Evolutionary conservation across 257 asterid genomes (phyloP).

Genomic region (Salvia splendens): DNA sequence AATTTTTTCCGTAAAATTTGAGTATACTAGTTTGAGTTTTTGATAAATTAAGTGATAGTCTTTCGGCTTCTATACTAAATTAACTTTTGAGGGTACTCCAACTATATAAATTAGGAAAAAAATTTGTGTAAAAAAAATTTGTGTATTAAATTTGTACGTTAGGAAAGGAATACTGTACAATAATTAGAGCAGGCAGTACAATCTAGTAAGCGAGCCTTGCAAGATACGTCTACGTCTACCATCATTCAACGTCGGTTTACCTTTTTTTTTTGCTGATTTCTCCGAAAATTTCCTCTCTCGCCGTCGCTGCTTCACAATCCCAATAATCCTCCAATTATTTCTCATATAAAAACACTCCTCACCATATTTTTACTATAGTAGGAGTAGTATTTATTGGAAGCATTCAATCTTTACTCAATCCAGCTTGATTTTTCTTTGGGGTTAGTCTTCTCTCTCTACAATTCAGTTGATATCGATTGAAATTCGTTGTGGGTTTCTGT

Average conservation of each 20-base stretch:
- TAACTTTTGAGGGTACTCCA: no score
- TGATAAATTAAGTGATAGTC: no score
- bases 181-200: background rate
- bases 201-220: background rate
- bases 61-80: no score
- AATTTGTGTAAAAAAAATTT: no score
- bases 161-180: background rate
- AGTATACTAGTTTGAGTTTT: no score
- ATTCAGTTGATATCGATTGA: background rate
- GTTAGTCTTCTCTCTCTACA: slow-evolving; percentile 24
- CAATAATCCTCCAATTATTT: slow-evolving; percentile 7
- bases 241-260: slow-evolving; percentile 20
- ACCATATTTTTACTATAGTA: slow-evolving; percentile 1
- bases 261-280: slow-evolving; percentile 6
- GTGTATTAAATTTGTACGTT: no score
- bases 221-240: background rate
- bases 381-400: background rate
- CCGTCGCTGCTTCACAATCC: slow-evolving; percentile 9
- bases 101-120: no score
- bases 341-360: background rate
- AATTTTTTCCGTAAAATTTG: no score
- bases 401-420: slow-evolving; percentile 5
- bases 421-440: slow-evolving; percentile 32
- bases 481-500: slow-evolving; percentile 23
- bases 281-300: background rate